phyloP scores from a whole-genome alignment of 306 rosid species.

The Cicer yamashitae region DNA sequence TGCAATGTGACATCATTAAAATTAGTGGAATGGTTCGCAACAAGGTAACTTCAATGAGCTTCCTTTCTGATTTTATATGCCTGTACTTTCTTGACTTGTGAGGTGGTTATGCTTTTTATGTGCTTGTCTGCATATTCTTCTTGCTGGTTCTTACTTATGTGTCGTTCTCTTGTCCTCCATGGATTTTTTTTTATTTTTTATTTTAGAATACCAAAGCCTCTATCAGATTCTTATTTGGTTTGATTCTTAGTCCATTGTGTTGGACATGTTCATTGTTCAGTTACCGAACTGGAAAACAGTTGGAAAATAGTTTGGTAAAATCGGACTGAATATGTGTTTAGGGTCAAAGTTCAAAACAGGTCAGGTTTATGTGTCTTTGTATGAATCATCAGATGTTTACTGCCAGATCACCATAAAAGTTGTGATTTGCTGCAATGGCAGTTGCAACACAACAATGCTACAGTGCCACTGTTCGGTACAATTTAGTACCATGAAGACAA shows the following conservation, averaged over 20 bases:
- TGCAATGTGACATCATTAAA: slow-evolving; percentile 87
- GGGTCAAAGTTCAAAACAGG: not conserved
- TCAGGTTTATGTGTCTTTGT: not conserved
- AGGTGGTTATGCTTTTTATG: not conserved
- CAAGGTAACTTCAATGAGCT: slow-evolving; percentile 57
- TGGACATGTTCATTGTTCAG: not conserved
- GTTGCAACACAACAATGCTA: not conserved
- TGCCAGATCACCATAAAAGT: not conserved
- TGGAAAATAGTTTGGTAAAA: not conserved
- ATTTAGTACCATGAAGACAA: not conserved
- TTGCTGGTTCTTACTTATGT: not conserved
- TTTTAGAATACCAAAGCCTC: not conserved
- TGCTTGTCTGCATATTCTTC: not conserved
- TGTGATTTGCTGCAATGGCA: not conserved
- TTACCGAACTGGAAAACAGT: not conserved
- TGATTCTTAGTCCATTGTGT: not conserved
- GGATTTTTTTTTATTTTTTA: not conserved
- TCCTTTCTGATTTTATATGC: not conserved
- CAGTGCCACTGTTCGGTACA: not conserved
- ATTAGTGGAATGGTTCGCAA: slow-evolving; percentile 76
- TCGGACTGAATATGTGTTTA: not conserved
- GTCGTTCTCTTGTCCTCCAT: not conserved
- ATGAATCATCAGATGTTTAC: not conserved
- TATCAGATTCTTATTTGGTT: not conserved
- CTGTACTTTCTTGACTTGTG: not conserved